Evolutionary conservation across 129 eudicot species (phyloP), one percentile per base, ranked within the genome.

Genomic region (Artemisia tridentata): DNA sequence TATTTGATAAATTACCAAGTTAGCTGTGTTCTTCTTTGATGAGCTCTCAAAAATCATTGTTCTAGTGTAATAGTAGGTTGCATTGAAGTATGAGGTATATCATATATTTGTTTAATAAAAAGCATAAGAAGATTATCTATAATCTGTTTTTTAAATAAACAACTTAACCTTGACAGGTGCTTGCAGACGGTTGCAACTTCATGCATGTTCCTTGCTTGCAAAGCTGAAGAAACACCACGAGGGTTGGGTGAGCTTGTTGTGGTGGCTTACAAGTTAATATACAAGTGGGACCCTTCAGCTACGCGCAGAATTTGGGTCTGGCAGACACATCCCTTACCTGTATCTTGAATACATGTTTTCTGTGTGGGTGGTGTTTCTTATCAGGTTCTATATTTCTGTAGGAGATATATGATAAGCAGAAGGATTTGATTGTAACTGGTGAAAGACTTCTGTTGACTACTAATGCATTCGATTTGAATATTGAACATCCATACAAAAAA

Each of bases 201-300:
- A 19, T 78, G 91, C 86, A 80, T 90, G 93, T 90, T 90, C 66
- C 88, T 90, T 59, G 91, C 90, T 51, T 56, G 90, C 79, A 90
- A 90, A 84, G 82, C 78, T 63, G 96, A 84, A 80, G 93, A 90
- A 65, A 84, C 88, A 73, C 85, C 89, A 43, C 80, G 84, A 46
- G 75, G 69, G 65, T 70, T 90, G 65, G 75, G 64, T 60, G 88
- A 90, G 67, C 50, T 90, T 71, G 52, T 74, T 71, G 72, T 82
- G 21, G 84, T 82, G 77, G 84, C 93, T 74, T 90, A 86, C 75
- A 85, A 79, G 66, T 67, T 84, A 81, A 90, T n/a, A n/a, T n/a
- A n/a, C n/a, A n/a, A n/a, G n/a, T n/a, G n/a, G n/a, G n/a, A n/a
- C n/a, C n/a, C n/a, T n/a, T n/a, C n/a, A n/a, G n/a, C n/a, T n/a